Conservation (phyloP, 23 red algal genomes). For the Gracilaria vermiculophylla region DNA sequence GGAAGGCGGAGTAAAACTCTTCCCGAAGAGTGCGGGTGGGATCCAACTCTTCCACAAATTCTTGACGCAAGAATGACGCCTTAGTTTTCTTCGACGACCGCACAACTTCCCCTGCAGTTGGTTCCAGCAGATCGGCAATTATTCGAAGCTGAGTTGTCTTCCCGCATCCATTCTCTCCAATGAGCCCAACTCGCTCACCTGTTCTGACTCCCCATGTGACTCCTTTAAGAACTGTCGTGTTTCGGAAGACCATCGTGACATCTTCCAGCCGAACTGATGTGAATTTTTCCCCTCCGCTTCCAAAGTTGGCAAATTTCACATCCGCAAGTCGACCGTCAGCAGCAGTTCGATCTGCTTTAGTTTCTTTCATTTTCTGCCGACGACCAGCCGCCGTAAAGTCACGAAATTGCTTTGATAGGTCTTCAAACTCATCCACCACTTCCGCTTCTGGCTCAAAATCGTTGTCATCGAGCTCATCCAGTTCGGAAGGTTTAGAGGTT, state of each 20-base stretch:
- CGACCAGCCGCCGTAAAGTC: slow-evolving; percentile 70
- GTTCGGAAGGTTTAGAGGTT: neutral
- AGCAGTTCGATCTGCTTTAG: slow-evolving; percentile 22
- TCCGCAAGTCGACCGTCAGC: slow-evolving; percentile 28
- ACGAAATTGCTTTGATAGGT: slow-evolving; percentile 56
- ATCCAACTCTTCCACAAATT: slow-evolving; percentile 96
- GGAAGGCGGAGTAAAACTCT: slow-evolving; percentile 78
- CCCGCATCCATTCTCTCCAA: slow-evolving; percentile 93
- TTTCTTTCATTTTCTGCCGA: slow-evolving; percentile 28
- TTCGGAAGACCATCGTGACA: slow-evolving; percentile 69
- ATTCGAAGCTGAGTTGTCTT: slow-evolving; percentile 93
- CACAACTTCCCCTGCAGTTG: slow-evolving; percentile 82
- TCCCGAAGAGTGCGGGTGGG: slow-evolving; percentile 79
- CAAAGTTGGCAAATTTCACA: slow-evolving; percentile 46
- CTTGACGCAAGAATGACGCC: slow-evolving; percentile 89
- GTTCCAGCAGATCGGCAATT: slow-evolving; percentile 77
- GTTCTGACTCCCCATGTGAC: slow-evolving; percentile 90
- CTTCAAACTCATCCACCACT: slow-evolving; percentile 63
- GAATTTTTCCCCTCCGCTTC: slow-evolving; percentile 72
- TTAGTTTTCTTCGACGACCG: slow-evolving; percentile 54
- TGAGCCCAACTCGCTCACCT: slow-evolving; percentile 90
- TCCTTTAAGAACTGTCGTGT: slow-evolving; percentile 54
- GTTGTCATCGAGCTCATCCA: neutral
- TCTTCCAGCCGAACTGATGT: slow-evolving; percentile 77
- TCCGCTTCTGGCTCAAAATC: slow-evolving; percentile 68